Evolutionary conservation across 176 grass and related monocot genomes (phyloP).

Genomic region (Lolium perenne): DNA sequence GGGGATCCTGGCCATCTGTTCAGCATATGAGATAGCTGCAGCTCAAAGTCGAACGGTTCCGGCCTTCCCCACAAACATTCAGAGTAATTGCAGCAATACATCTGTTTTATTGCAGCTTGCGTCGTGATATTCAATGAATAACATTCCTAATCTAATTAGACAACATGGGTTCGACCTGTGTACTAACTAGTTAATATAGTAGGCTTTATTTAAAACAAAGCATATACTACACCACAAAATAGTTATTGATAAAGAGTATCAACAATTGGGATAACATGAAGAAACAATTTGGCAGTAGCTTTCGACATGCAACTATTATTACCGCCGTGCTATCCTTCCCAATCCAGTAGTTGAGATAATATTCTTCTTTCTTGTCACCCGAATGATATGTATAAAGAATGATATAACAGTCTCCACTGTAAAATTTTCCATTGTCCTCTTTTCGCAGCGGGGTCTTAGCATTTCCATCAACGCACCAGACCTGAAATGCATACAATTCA

Average conservation of each 20-base stretch:
- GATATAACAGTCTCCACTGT: slow-evolving; percentile 90
- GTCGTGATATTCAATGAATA: slow-evolving; percentile 6
- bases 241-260: slow-evolving; percentile 18
- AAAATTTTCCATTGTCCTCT: slow-evolving; percentile 96
- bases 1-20: slow-evolving; percentile 3
- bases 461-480: slow-evolving; percentile 79
- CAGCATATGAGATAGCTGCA: not conserved
- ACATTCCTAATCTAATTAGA: not conserved
- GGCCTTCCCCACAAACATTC: slow-evolving; percentile 20
- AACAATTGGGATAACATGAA: not conserved
- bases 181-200: not conserved
- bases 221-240: not conserved
- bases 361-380: slow-evolving; percentile 94
- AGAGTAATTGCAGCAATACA: not conserved
- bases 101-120: not conserved
- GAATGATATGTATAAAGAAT: slow-evolving; percentile 94
- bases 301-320: slow-evolving; percentile 51
- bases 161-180: slow-evolving; percentile 12
- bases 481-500: slow-evolving; percentile 53
- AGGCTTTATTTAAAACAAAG: slow-evolving; percentile 1
- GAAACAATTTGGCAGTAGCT: slow-evolving; percentile 16
- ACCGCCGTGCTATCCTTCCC: slow-evolving; percentile 86
- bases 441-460: slow-evolving; percentile 73
- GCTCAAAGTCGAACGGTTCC: not conserved
- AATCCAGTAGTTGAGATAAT: slow-evolving; percentile 84